These are phyloP conservation scores for Tulasnella sp. DNA, from an alignment of 768 basidiomycete species.

Conservation along the genomic window DNA sequence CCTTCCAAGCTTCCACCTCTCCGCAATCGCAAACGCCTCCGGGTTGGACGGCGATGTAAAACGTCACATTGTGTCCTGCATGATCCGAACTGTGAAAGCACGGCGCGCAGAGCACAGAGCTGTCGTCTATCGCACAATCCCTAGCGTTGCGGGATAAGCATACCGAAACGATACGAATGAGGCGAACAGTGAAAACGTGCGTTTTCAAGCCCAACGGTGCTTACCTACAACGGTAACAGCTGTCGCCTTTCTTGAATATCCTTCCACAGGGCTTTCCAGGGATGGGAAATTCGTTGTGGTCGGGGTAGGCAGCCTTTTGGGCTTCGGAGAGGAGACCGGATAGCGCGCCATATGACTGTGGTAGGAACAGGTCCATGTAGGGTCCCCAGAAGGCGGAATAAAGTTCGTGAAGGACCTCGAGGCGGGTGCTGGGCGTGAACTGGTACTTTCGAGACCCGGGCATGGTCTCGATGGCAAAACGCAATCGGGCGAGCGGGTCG, in stretches of 20 bases:
- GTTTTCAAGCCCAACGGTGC: constrained; percentile 28
- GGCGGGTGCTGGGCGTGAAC: constrained; percentile 30
- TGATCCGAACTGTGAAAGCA: constrained; percentile 90
- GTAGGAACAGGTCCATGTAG: constrained; percentile 60
- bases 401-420: constrained; percentile 69
- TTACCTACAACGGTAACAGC: constrained; percentile 89
- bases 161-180: neutral
- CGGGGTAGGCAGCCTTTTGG: constrained; percentile 34
- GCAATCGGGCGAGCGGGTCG: constrained; percentile 58
- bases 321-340: constrained; percentile 57
- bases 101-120: constrained; percentile 75
- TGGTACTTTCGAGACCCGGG: constrained; percentile 61
- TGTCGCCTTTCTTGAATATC: constrained; percentile 83
- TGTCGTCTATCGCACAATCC: constrained; percentile 82
- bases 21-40: constrained; percentile 95
- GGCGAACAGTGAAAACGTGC: neutral
- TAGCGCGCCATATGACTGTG: constrained; percentile 39
- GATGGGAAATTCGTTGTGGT: constrained; percentile 40
- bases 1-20: constrained; percentile 77
- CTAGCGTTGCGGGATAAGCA: constrained; percentile 31
- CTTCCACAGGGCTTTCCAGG: constrained; percentile 62
- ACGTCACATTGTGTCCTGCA: constrained; percentile 76
- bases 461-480: constrained; percentile 69
- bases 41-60: constrained; percentile 84
- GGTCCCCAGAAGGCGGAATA: constrained; percentile 75